phyloP scores from a whole-genome alignment of 352 stramenopile species.

The Salisapilia sapeloensis region DNA sequence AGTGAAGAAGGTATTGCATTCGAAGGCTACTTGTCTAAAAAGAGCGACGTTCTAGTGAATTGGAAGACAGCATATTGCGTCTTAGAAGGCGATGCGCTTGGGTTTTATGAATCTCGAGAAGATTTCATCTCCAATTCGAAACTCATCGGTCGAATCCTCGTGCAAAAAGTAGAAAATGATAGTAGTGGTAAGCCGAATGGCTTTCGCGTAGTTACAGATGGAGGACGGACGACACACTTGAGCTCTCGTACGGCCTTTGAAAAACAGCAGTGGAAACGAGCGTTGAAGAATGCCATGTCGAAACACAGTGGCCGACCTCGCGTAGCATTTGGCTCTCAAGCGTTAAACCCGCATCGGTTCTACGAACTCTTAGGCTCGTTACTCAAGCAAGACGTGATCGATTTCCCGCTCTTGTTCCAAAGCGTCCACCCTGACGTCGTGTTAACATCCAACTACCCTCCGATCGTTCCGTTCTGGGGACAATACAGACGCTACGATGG shows the following conservation, averaged over 20 bases:
- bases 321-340: constrained; percentile 56
- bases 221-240: constrained; percentile 45
- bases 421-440: constrained; percentile 66
- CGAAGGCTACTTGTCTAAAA: constrained; percentile 74
- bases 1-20: constrained; percentile 53
- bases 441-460: constrained; percentile 70
- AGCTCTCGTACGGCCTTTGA: constrained; percentile 64
- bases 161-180: constrained; percentile 54
- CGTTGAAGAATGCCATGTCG: constrained; percentile 47
- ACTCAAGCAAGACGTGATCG: constrained; percentile 44
- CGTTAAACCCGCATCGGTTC: constrained; percentile 47
- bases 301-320: constrained; percentile 21
- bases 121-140: constrained; percentile 72
- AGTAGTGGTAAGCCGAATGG: constrained; percentile 40
- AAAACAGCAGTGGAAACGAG: constrained; percentile 68
- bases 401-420: constrained; percentile 60
- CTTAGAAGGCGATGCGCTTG: constrained; percentile 56
- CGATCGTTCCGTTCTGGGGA: constrained; percentile 72
- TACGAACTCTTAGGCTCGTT: constrained; percentile 51
- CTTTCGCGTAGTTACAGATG: constrained; percentile 48
- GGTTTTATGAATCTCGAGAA: constrained; percentile 63
- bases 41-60: constrained; percentile 50
- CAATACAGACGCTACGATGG: constrained; percentile 74
- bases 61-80: constrained; percentile 68
- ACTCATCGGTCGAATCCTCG: constrained; percentile 53